Conservation (phyloP, 805 yeast genomes). For the Spathaspora sp. region DNA sequence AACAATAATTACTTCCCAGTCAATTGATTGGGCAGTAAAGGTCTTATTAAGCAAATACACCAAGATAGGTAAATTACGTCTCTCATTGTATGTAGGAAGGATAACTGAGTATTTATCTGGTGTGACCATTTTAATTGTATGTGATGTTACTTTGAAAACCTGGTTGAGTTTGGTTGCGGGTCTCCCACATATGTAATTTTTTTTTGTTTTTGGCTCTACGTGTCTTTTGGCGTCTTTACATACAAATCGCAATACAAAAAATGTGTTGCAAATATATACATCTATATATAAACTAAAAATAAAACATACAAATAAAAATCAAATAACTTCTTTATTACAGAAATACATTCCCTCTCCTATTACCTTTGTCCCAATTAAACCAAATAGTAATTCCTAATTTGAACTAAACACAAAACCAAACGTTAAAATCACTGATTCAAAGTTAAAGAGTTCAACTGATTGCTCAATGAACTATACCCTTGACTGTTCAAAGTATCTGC, state of each 20-base stretch:
- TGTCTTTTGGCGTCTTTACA: neutral
- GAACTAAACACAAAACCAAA: neutral
- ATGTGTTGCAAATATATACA: neutral
- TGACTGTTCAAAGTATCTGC: constrained; percentile 6
- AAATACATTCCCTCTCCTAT: neutral
- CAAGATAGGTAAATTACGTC: constrained; percentile 59
- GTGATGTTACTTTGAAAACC: neutral
- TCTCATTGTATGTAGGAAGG: constrained; percentile 76
- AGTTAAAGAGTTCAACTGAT: constrained; percentile 32
- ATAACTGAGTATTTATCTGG: constrained; percentile 62
- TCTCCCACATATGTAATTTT: neutral
- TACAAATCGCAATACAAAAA: no score
- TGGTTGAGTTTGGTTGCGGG: no score
- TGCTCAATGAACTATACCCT: constrained; percentile 18
- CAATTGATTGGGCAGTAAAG: constrained; percentile 51
- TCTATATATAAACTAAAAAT: neutral
- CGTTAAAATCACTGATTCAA: constrained; percentile 17
- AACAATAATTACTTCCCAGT: constrained; percentile 77
- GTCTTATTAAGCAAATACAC: constrained; percentile 67
- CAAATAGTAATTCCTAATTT: neutral
- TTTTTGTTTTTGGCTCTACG: neutral
- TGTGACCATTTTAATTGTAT: neutral
- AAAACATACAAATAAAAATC: neutral
- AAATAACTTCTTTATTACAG: neutral
- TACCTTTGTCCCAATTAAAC: neutral